Percentiles rank a stretch among this genome's conserved stretches.
These are phyloP conservation scores for Amanita subjunquillea DNA, from an alignment of 768 basidiomycete genomes.

Conservation along the genomic window DNA sequence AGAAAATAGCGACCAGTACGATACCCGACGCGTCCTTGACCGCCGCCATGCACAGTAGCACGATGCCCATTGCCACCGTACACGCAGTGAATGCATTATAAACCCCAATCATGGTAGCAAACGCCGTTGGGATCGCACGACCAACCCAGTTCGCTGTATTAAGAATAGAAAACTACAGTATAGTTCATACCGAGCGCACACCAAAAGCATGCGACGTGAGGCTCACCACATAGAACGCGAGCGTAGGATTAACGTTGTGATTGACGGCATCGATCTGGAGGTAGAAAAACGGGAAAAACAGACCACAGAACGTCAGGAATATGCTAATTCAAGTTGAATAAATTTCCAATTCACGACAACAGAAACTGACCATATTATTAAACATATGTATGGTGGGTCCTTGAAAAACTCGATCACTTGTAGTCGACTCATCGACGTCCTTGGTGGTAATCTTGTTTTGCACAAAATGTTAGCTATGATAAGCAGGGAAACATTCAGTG, in stretches of 20 bases:
- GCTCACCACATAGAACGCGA: conserved; percentile 41
- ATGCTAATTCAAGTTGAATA: conserved; percentile 19
- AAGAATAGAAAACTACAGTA: conserved; percentile 34
- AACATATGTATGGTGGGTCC: conserved; percentile 13
- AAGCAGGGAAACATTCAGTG: conserved; percentile 22
- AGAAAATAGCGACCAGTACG: conserved; percentile 29
- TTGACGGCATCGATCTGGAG: conserved; percentile 36
- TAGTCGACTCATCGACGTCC: conserved; percentile 16
- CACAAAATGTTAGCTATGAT: conserved; percentile 22
- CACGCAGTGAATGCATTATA: conserved; percentile 29
- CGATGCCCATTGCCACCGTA: conserved; percentile 19
- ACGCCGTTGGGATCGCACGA: conserved; percentile 33
- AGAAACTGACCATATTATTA: conserved; percentile 11
- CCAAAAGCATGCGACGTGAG: neutral
- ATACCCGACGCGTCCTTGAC: conserved; percentile 22
- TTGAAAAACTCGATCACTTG: neutral
- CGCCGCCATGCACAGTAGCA: conserved; percentile 33
- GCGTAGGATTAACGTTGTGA: conserved; percentile 26
- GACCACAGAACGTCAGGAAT: conserved; percentile 20
- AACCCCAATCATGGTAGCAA: conserved; percentile 32
- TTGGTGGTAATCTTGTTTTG: conserved; percentile 25
- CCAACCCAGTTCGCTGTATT: conserved; percentile 45
- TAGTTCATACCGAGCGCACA: neutral
- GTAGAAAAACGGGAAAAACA: conserved; percentile 39
- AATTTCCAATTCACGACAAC: conserved; percentile 12